Percentiles rank a stretch among this genome's conserved stretches.
These are phyloP conservation scores for Fusarium brevicatenulatum DNA, from an alignment of 2,329 filamentous ascomycete genomes.

Conservation along the genomic window DNA sequence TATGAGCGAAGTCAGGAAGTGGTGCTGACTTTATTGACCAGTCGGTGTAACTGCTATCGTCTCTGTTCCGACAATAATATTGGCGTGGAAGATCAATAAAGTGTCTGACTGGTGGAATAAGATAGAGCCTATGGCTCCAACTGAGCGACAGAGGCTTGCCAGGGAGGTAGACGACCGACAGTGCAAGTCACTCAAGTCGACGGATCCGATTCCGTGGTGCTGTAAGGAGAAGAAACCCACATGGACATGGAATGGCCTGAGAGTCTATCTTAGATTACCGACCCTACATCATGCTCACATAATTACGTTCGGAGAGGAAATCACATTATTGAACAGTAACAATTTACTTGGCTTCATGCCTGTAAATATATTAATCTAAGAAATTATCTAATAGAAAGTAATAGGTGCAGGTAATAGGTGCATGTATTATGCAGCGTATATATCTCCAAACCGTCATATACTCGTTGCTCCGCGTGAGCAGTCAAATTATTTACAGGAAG, in stretches of 20 bases:
- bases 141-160: too few relatives aligned
- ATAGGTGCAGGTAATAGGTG: slow-evolving; percentile 23
- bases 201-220: accelerated
- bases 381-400: slow-evolving; percentile 18
- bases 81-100: background rate
- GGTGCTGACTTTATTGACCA: too few relatives aligned
- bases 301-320: too few relatives aligned
- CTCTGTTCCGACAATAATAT: background rate
- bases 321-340: accelerated
- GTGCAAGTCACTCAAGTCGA: background rate
- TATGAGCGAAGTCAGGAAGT: too few relatives aligned
- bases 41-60: too few relatives aligned
- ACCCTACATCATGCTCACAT: too few relatives aligned
- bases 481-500: slow-evolving; percentile 22
- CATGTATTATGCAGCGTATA: slow-evolving; percentile 22
- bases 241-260: too few relatives aligned
- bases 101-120: accelerated
- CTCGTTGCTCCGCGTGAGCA: slow-evolving; percentile 20
- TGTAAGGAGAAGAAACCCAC: background rate
- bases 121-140: too few relatives aligned
- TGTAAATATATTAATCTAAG: slow-evolving; percentile 12
- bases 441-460: slow-evolving; percentile 19
- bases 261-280: too few relatives aligned
- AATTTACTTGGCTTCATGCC: background rate
- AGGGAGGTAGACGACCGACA: too few relatives aligned